A percentile compares a stretch with the other conserved stretches of the same genome.
phyloP scores from a whole-genome alignment of 768 basidiomycete species.

The Kwoniella newhampshirensis region DNA sequence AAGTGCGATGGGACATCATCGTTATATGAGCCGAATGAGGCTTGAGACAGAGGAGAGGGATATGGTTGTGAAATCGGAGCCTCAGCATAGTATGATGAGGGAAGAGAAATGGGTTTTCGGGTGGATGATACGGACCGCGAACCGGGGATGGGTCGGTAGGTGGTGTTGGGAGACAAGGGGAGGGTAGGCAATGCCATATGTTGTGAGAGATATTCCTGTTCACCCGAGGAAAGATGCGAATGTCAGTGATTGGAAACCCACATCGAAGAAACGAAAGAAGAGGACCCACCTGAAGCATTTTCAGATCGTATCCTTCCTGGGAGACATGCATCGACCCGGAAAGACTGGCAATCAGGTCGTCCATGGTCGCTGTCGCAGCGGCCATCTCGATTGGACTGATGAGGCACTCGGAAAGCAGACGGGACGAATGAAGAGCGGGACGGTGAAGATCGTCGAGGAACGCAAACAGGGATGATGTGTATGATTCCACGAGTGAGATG shows the following conservation, averaged over 20 bases:
- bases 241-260: not conserved
- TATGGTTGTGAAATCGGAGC: conserved; percentile 7
- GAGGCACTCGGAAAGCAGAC: not conserved
- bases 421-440: not conserved
- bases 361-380: conserved; percentile 31
- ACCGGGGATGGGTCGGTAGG: conserved; percentile 16
- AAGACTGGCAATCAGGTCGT: conserved; percentile 33
- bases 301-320: conserved; percentile 38
- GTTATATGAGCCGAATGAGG: conserved; percentile 5
- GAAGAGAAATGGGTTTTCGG: conserved; percentile 20
- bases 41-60: conserved; percentile 15
- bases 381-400: conserved; percentile 2
- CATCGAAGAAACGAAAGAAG: conserved; percentile 1
- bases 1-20: not conserved
- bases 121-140: conserved; percentile 30
- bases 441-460: not conserved
- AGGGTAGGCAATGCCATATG: conserved; percentile 20
- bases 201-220: conserved; percentile 30
- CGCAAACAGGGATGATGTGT: too few relatives aligned
- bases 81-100: conserved; percentile 18
- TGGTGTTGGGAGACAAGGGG: conserved; percentile 14
- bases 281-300: conserved; percentile 42
- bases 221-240: not conserved
- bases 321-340: conserved; percentile 39
- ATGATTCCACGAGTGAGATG: too few relatives aligned